phyloP scores from a whole-genome alignment of 208 protist species.

The Trypanosoma platydactyli region DNA sequence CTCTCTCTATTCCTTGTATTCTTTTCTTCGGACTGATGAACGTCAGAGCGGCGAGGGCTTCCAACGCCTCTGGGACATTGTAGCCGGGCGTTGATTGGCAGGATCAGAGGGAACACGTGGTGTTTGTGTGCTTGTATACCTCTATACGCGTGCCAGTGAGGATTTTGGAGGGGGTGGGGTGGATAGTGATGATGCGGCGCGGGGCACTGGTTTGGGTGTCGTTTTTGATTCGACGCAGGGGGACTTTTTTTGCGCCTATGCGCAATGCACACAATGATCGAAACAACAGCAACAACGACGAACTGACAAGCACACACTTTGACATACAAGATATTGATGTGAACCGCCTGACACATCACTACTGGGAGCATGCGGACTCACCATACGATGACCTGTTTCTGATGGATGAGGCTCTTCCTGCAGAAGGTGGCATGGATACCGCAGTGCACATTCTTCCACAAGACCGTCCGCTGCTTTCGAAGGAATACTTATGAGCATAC shows the following conservation, averaged over 20 bases:
- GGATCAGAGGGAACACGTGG: no score
- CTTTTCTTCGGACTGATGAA: neutral
- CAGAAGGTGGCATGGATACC: constrained; percentile 16
- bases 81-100: no score
- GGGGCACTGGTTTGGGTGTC: neutral
- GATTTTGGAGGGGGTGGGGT: neutral
- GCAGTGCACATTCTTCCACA: neutral
- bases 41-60: no score
- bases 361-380: constrained; percentile 58
- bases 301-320: constrained; percentile 39
- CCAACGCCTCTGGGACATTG: no score
- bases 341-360: constrained; percentile 72
- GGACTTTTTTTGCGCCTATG: neutral
- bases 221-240: neutral
- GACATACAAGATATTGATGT: constrained; percentile 80
- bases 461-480: constrained; percentile 16
- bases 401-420: constrained; percentile 23
- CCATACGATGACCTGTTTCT: constrained; percentile 40
- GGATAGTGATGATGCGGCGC: neutral
- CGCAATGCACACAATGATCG: neutral
- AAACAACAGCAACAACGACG: constrained; percentile 22
- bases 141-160: neutral
- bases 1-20: constrained; percentile 1
- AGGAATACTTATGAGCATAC: constrained; percentile 22
- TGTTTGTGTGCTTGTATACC: no score